Evolutionary conservation across 2,329 filamentous ascomycete genomes (phyloP).

Genomic region (Fusarium circinatum): DNA sequence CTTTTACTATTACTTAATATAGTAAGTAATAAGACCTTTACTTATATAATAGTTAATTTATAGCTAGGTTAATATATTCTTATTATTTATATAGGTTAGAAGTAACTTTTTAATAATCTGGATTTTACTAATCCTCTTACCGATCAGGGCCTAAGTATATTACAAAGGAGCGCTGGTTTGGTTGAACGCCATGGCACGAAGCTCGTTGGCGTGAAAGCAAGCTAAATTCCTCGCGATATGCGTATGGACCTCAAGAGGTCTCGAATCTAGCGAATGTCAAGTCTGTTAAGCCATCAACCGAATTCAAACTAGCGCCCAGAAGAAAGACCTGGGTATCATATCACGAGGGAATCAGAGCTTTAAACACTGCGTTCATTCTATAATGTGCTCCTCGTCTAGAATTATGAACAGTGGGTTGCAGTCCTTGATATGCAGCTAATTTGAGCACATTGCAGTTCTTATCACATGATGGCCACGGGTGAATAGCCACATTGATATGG

Average conservation of each 20-base stretch:
- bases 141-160: too few species aligned
- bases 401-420: neutral
- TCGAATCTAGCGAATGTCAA: neutral
- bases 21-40: too few species aligned
- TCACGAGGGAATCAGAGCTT: conserved; percentile 16
- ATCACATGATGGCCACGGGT: neutral
- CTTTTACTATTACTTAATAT: too few species aligned
- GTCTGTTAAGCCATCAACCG: neutral
- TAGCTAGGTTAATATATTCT: too few species aligned
- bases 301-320: conserved; percentile 9
- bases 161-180: neutral
- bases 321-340: conserved; percentile 8
- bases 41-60: too few species aligned
- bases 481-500: neutral
- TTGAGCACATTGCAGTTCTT: conserved; percentile 16
- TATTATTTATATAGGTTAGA: too few species aligned
- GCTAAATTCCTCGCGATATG: neutral
- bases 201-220: neutral
- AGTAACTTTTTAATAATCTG: too few species aligned
- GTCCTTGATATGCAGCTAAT: neutral
- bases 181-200: neutral
- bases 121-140: too few species aligned
- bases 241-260: neutral
- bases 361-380: neutral
- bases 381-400: neutral